Evolutionary conservation across 1,139 yeast species (phyloP), one percentile per base, ranked within the genome.

Genomic region (Hanseniaspora uvarum): DNA sequence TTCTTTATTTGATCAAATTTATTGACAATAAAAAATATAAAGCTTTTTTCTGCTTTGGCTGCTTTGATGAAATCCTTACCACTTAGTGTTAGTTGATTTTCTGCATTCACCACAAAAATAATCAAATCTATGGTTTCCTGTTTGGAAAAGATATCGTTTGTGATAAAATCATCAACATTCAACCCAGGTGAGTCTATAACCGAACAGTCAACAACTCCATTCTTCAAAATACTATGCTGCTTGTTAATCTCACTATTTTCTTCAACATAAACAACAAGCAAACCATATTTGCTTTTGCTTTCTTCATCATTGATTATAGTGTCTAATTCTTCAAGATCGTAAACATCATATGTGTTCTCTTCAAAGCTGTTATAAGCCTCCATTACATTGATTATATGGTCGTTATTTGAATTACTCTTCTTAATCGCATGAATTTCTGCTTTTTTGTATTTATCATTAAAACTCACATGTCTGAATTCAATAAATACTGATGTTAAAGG

Each of bases 111-210:
- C 5, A 94, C 98, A 71, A 94, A 94, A 0, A 94, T 92, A 8
- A 94, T 96, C 61, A 94, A 74, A 66, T 94, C 99, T 60, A 94
- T 94, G 65, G 94, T 98, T 64, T 94, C 98, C 69, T 94, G 98
- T 58, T 97, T 79, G 3, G 96, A 84, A 67, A 89, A 89, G 0
- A 94, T 89, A 63, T 89, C 96, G 1, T 96, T 86, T 0, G 99
- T 94, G 66, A 87, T 96, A 61, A 84, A 84, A 12, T 94, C 86
- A 64, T 92, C 97, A 76, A 88, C 76, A 64, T 94, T 94, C 57
- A 94, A 74, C 0, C 99, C 99, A 0, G 99, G 99, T 0, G 97
- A 96, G 70, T 94, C 99, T 54, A 94, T 89, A 56, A 94, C 72
- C 36, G 92, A 81, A 56, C 92, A 88, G 64, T 94, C 97, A 50